These are phyloP conservation scores for Parafenestella ontariensis DNA, from an alignment of 2,329 filamentous ascomycete species.

Conservation along the genomic window DNA sequence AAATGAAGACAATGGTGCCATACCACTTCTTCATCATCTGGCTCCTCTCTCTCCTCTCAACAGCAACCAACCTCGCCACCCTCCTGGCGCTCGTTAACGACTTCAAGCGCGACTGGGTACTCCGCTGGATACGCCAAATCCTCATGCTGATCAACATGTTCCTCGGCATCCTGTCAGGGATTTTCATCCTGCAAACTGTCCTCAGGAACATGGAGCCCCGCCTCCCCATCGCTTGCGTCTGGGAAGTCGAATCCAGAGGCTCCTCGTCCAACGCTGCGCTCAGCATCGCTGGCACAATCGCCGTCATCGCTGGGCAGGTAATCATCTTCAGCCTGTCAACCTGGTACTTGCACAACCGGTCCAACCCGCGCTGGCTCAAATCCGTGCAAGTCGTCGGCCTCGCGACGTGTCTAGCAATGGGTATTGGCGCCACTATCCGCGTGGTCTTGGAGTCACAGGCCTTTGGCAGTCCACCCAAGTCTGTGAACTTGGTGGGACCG, in stretches of 20 bases:
- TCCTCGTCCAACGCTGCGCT: slow-evolving; percentile 53
- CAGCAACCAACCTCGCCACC: slow-evolving; percentile 70
- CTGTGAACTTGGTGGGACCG: slow-evolving; percentile 57
- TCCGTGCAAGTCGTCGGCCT: slow-evolving; percentile 62
- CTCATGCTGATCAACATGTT: slow-evolving; percentile 71
- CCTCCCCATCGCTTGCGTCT: slow-evolving; percentile 68
- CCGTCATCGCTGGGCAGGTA: slow-evolving; percentile 65
- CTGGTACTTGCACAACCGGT: slow-evolving; percentile 68
- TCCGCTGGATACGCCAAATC: slow-evolving; percentile 69
- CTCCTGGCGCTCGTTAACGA: slow-evolving; percentile 70
- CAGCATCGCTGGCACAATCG: slow-evolving; percentile 66
- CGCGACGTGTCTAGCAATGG: slow-evolving; percentile 59
- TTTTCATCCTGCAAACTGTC: slow-evolving; percentile 65
- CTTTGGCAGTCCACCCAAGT: slow-evolving; percentile 59
- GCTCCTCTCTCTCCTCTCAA: slow-evolving; percentile 70
- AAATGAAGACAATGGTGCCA: slow-evolving; percentile 64
- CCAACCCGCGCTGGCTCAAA: slow-evolving; percentile 61
- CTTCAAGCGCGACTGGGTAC: slow-evolving; percentile 70
- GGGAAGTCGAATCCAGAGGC: slow-evolving; percentile 54
- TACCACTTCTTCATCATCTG: slow-evolving; percentile 77
- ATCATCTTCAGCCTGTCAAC: slow-evolving; percentile 66
- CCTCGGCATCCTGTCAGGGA: slow-evolving; percentile 63
- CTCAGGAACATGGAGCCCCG: slow-evolving; percentile 60
- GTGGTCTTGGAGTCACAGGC: slow-evolving; percentile 67
- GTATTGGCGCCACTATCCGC: slow-evolving; percentile 65